These are phyloP conservation scores for Suhomyces bribrorum DNA, from an alignment of 1,139 yeast genomes.

Conservation along the genomic window DNA sequence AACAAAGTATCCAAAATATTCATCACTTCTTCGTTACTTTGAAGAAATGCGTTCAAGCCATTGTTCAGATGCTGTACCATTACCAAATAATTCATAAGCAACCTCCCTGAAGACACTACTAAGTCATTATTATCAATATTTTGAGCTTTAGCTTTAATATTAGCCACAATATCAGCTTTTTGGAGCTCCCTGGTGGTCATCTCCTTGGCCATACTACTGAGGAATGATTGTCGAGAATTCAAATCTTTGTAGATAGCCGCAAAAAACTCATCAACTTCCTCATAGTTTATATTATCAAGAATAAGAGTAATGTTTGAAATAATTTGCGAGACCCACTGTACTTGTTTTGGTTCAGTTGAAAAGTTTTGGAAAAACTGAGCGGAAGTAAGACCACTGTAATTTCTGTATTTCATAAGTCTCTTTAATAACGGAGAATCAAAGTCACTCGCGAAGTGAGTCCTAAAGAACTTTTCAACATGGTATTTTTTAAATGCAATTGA, in stretches of 20 bases:
- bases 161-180: neutral
- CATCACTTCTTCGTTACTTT: constrained; percentile 13
- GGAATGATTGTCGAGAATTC: constrained; percentile 9
- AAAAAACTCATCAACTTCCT: constrained; percentile 16
- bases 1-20: constrained; percentile 8
- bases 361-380: constrained; percentile 27
- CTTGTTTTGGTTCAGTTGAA: constrained; percentile 14
- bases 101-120: constrained; percentile 11
- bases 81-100: constrained; percentile 12
- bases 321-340: constrained; percentile 16
- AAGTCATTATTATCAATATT: neutral
- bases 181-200: neutral
- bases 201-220: constrained; percentile 8
- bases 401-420: constrained; percentile 14
- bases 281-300: constrained; percentile 17
- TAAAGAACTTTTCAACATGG: constrained; percentile 20
- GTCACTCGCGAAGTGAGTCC: constrained; percentile 4
- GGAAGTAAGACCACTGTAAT: constrained; percentile 13
- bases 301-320: constrained; percentile 15
- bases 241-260: constrained; percentile 6
- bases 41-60: constrained; percentile 18
- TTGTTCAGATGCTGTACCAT: constrained; percentile 13
- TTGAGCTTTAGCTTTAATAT: neutral
- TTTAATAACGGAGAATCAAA: constrained; percentile 2
- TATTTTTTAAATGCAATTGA: constrained; percentile 19